Base-by-base conservation (phyloP, 2,329 filamentous ascomycete genomes). In the Pseudogymnoascus sp. region DNA sequence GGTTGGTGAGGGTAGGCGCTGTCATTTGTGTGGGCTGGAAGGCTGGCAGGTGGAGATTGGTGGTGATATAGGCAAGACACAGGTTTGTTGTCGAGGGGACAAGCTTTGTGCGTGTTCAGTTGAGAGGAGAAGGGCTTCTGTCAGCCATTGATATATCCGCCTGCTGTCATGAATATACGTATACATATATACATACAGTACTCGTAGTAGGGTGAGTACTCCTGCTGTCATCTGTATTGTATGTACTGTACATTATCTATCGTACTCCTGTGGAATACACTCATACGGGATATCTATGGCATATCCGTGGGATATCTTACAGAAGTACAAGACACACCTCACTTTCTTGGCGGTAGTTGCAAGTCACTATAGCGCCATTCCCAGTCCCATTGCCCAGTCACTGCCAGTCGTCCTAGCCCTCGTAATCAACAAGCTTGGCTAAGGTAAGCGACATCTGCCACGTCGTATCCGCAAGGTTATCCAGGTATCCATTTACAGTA, bases 311-410 rank as follows among this genome's bases (percentile, higher is more conserved):
- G 41, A 47, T 47, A 47, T 47, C 41, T 29, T 7, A 29, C 11
- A 47, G 24, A 47, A 47, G 41, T 47, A 47, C 41, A 47, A 47
- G 41, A 10, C 41, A 47, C 41, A 47, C 41, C 41, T 47, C 41
- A 47, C 13, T 15, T 29, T 15, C 41, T 47, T 47, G 41, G 41
- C 41, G 13, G 24, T 10, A 47, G 41, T 47, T 13, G 41, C 24
- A 47, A 47, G 41, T 47, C 41, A 29, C 41, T n/a, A 47, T 47
- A 47, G 41, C 41, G 41, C 41, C 41, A 47, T 47, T 13, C 41
- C 41, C 24, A 21, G 21, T 21, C n/a, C n/a, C n/a, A n/a, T n/a
- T n/a, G n/a, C n/a, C n/a, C n/a, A n/a, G n/a, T n/a, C n/a, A n/a
- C n/a, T n/a, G n/a, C n/a, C n/a, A n/a, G n/a, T n/a, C n/a, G n/a